Evolutionary conservation across 2,329 filamentous ascomycete species (phyloP).

Genomic region (Cryphonectria radicalis): DNA sequence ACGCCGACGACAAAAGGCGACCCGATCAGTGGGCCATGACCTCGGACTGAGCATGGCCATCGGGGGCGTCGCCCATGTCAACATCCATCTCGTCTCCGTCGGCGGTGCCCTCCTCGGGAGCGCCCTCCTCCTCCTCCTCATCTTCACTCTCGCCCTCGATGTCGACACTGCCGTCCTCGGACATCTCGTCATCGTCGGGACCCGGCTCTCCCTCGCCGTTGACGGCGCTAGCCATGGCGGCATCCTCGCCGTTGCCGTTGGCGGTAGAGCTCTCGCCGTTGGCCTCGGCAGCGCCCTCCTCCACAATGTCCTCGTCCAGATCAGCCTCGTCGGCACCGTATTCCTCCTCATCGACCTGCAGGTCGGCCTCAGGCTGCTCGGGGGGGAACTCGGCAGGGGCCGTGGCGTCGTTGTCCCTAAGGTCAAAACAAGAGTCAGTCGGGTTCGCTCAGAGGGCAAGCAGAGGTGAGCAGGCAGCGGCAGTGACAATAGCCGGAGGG

Average conservation of each 20-base stretch:
- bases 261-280: conserved; percentile 29
- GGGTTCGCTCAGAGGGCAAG: background rate
- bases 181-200: conserved; percentile 42
- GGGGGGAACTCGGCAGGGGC: conserved; percentile 95
- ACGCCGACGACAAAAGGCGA: conserved; percentile 27
- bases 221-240: conserved; percentile 39
- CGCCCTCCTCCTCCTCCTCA: conserved; percentile 42
- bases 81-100: conserved; percentile 43
- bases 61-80: conserved; percentile 35
- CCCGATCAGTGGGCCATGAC: conserved; percentile 28
- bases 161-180: conserved; percentile 45
- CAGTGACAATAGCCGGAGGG: no score
- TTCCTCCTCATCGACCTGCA: conserved; percentile 79
- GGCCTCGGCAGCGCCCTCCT: conserved; percentile 53
- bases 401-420: conserved; percentile 95
- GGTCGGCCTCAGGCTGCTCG: conserved; percentile 95
- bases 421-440: conserved; percentile 13
- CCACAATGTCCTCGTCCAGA: conserved; percentile 63
- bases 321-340: conserved; percentile 92
- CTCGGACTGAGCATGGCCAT: conserved; percentile 25
- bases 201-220: conserved; percentile 36
- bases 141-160: conserved; percentile 46
- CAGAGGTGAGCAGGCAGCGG: background rate
- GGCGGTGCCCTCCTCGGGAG: conserved; percentile 35
- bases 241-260: conserved; percentile 33